These are phyloP conservation scores for Verticillium klebahnii DNA, from an alignment of 2,329 filamentous ascomycete species.

Conservation along the genomic window DNA sequence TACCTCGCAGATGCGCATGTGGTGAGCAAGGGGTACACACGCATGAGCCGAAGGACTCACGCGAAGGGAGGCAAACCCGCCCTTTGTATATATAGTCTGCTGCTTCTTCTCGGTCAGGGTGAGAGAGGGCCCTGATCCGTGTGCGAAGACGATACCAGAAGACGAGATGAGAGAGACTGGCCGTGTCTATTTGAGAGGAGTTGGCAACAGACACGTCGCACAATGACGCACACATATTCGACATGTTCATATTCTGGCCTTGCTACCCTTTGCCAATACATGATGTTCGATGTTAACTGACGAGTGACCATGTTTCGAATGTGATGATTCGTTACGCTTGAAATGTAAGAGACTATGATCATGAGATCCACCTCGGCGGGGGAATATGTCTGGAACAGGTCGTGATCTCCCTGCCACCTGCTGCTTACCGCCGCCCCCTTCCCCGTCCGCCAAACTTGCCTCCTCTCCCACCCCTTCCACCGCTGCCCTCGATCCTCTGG, in stretches of 20 bases:
- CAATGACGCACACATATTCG: neutral
- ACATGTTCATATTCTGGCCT: neutral
- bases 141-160: slow-evolving; percentile 14
- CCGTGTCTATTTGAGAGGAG: neutral
- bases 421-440: slow-evolving; percentile 25
- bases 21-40: neutral
- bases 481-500: slow-evolving; percentile 58
- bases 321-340: neutral
- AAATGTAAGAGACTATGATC: neutral
- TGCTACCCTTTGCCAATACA: neutral
- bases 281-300: neutral
- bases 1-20: neutral
- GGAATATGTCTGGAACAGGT: neutral
- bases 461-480: slow-evolving; percentile 20
- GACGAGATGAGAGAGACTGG: neutral
- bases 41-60: neutral
- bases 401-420: neutral
- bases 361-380: neutral
- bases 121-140: neutral
- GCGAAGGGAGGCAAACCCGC: neutral
- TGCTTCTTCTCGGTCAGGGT: slow-evolving; percentile 1
- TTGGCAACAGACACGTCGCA: neutral
- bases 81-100: slow-evolving; percentile 26
- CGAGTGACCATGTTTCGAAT: neutral
- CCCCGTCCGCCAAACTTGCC: slow-evolving; percentile 32